Conservation (phyloP, 2,329 filamentous ascomycete genomes). For the Magnaporthiopsis rhizophila region DNA sequence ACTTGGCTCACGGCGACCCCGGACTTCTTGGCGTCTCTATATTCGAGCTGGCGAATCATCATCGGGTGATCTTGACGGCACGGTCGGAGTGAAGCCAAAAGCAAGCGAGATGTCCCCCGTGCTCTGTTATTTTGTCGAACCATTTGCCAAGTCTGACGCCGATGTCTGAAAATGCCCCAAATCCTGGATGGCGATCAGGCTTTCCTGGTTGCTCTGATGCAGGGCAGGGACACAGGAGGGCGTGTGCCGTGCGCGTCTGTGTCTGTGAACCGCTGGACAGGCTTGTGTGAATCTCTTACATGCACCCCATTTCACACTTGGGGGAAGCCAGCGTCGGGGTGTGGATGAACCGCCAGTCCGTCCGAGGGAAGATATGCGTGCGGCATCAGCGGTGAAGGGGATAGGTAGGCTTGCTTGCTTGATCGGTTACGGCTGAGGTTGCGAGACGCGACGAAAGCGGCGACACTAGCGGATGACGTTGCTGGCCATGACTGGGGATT, state of each 20-base stretch:
- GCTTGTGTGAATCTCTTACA: not conserved
- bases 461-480: not conserved
- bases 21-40: not conserved
- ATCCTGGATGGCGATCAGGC: not conserved
- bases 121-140: not conserved
- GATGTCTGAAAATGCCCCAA: not conserved
- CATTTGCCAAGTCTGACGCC: not conserved
- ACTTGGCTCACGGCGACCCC: not conserved
- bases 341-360: not conserved
- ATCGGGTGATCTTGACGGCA: not conserved
- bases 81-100: not conserved
- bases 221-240: not conserved
- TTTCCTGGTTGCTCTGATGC: not conserved
- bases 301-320: not conserved
- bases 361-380: not conserved
- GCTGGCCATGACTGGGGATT: not conserved
- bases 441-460: not conserved
- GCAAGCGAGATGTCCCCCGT: not conserved
- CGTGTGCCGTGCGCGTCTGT: not conserved
- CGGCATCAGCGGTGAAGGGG: not conserved
- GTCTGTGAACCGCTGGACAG: no score
- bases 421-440: not conserved
- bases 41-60: not conserved
- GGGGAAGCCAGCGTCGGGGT: not conserved
- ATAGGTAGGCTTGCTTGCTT: not conserved